A percentile compares a stretch with the other conserved stretches of the same genome.
Evolutionary conservation across 2,329 filamentous ascomycete species (phyloP).

Genomic region (Hyphodiscus sp.): DNA sequence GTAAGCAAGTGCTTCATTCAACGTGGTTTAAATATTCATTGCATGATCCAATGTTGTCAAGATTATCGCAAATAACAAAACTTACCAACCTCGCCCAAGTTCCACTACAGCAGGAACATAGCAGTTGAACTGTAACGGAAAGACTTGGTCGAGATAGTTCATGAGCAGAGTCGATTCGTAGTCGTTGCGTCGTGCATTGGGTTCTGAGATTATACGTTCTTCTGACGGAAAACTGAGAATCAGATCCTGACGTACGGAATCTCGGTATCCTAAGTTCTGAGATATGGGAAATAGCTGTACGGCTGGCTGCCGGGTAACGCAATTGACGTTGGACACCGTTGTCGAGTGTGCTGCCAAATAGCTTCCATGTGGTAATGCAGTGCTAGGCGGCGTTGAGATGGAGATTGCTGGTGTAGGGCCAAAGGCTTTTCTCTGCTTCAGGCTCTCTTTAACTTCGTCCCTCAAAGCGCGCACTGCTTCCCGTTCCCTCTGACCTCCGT

Average conservation of each 20-base stretch:
- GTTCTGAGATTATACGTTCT: background rate
- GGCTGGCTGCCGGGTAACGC: too few species aligned
- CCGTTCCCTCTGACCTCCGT: conserved; percentile 32
- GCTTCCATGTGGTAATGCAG: background rate
- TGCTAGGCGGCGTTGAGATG: background rate
- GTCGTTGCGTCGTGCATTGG: background rate
- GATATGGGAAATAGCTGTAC: background rate
- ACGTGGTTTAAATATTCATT: too few species aligned
- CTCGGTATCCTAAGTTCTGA: background rate
- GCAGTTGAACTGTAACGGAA: conserved; percentile 56
- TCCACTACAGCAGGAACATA: conserved; percentile 48
- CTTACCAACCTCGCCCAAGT: conserved; percentile 46
- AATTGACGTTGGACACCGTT: background rate
- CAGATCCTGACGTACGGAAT: background rate
- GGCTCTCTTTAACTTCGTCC: conserved; percentile 12
- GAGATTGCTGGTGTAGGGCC: background rate
- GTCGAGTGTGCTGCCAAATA: background rate
- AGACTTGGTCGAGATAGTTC: conserved; percentile 55
- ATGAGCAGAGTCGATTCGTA: conserved; percentile 35
- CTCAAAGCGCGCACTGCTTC: conserved; percentile 47
- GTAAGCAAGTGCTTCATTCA: conserved; percentile 1
- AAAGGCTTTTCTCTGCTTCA: background rate
- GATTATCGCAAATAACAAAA: too few species aligned
- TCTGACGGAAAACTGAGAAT: background rate
- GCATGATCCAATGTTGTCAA: too few species aligned